phyloP scores from a whole-genome alignment of 306 rosid genomes.

The Inga laurina region DNA sequence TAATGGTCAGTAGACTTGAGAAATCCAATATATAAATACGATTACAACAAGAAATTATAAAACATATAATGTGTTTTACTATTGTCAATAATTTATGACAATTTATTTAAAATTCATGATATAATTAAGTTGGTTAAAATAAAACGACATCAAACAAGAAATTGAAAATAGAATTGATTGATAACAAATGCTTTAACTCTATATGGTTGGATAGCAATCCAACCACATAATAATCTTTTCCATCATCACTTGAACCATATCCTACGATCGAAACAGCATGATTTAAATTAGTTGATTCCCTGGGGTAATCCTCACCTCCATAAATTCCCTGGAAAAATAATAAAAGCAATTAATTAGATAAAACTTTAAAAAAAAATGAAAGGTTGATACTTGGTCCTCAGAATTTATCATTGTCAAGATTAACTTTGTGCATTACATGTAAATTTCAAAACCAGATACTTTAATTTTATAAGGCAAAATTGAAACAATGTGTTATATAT shows the following conservation, averaged over 20 bases:
- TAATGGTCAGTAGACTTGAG: no score
- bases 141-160: not conserved
- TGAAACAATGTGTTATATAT: no score
- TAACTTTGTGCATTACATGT: no score
- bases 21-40: no score
- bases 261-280: slow-evolving; percentile 1
- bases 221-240: not conserved
- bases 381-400: not conserved
- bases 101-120: no score
- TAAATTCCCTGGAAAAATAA: not conserved
- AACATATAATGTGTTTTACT: no score
- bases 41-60: no score
- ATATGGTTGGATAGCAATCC: not conserved
- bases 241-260: not conserved
- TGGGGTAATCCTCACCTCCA: not conserved
- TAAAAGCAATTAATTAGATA: not conserved
- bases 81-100: not conserved
- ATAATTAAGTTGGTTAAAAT: not conserved
- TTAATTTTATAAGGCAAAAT: not conserved
- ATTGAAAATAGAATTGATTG: not conserved
- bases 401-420: not conserved
- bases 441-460: no score
- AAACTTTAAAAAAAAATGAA: no score
- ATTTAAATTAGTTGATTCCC: not conserved
- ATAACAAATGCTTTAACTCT: not conserved